Evolutionary conservation across 768 basidiomycete species (phyloP).

Genomic region (Psilocybe azurescens): DNA sequence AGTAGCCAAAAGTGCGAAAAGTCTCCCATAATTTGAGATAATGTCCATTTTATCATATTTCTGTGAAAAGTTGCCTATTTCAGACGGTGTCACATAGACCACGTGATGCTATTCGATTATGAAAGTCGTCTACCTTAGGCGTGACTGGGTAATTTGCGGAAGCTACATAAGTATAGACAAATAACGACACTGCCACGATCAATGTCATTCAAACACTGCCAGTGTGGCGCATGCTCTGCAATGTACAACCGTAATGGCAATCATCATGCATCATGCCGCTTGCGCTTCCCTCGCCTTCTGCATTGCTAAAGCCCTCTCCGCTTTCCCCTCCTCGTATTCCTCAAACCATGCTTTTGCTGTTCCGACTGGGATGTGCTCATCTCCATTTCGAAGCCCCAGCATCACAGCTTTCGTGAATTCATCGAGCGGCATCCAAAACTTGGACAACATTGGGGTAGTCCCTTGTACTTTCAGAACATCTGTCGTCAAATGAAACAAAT

Average conservation of each 20-base stretch:
- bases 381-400: constrained; percentile 33
- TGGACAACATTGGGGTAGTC: constrained; percentile 49
- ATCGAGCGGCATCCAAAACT: constrained; percentile 59
- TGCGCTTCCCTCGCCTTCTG: constrained; percentile 13
- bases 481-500: neutral
- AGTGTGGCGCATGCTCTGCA: neutral
- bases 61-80: too few relatives aligned
- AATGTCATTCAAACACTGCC: neutral
- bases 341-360: constrained; percentile 28
- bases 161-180: constrained; percentile 3
- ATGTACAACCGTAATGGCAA: neutral
- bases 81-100: too few relatives aligned
- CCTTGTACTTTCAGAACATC: constrained; percentile 48
- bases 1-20: too few relatives aligned
- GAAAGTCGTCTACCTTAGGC: too few relatives aligned
- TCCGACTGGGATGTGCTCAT: constrained; percentile 32
- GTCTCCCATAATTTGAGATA: too few relatives aligned
- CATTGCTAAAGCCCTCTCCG: constrained; percentile 28
- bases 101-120: too few relatives aligned
- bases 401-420: constrained; percentile 45
- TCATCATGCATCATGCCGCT: neutral
- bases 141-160: neutral
- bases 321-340: constrained; percentile 40
- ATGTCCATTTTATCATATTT: too few relatives aligned
- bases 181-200: constrained; percentile 21